A percentile compares a stretch with the other conserved stretches of the same genome.
phyloP scores from a whole-genome alignment of 805 yeast species.

The Wickerhamomyces canadensis region DNA sequence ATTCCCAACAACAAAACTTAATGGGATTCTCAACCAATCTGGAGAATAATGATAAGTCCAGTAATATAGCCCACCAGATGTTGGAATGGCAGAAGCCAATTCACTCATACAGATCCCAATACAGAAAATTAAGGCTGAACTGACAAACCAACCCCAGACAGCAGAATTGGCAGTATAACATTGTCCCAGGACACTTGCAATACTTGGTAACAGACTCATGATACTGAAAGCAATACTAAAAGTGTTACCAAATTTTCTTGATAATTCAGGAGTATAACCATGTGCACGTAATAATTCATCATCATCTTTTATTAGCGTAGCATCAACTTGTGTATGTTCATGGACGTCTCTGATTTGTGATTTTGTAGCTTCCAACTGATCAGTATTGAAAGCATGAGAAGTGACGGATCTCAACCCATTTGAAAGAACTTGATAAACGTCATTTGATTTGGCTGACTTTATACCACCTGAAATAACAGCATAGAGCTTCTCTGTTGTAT shows the following conservation, averaged over 20 bases:
- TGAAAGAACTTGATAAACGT: constrained; percentile 7
- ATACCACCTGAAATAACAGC: background rate
- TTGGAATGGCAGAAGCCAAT: constrained; percentile 64
- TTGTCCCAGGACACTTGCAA: constrained; percentile 46
- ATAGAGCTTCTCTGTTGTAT: background rate
- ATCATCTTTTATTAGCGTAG: constrained; percentile 21
- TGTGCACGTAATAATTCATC: constrained; percentile 37
- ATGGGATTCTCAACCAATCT: constrained; percentile 39
- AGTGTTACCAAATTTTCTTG: constrained; percentile 57
- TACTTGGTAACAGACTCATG: constrained; percentile 58
- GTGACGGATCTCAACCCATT: constrained; percentile 15
- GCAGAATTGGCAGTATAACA: constrained; percentile 61
- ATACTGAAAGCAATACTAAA: constrained; percentile 69
- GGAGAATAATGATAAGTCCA: constrained; percentile 70
- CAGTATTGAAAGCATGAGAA: constrained; percentile 16
- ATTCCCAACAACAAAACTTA: constrained; percentile 61
- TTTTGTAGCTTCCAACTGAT: constrained; percentile 11
- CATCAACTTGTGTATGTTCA: constrained; percentile 18
- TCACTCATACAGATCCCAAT: constrained; percentile 65
- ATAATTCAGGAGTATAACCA: constrained; percentile 69
- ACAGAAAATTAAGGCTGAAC: constrained; percentile 47
- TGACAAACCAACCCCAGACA: constrained; percentile 66
- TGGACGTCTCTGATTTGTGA: constrained; percentile 18
- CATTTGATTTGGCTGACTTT: background rate
- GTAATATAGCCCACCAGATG: constrained; percentile 70